Evolutionary conservation across 73 alveolate genomes (phyloP).

Genomic region (Blepharisma stoltei): DNA sequence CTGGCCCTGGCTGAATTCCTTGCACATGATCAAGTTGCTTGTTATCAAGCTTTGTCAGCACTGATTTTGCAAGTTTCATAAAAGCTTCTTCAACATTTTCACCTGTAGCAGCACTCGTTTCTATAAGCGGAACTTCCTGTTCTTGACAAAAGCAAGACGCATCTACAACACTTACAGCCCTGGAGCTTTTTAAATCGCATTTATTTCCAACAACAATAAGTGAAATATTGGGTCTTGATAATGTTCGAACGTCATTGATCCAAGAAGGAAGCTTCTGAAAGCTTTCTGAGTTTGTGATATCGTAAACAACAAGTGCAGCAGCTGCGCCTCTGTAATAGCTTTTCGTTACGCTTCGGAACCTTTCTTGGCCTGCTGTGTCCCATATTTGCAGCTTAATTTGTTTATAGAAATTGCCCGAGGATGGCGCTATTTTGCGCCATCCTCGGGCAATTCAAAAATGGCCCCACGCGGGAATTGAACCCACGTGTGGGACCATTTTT

Average conservation of each 20-base stretch:
- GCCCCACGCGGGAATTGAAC: too few species aligned
- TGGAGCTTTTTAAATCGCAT: slow-evolving; percentile 51
- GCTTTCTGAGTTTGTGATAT: slow-evolving; percentile 71
- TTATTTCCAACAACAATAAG: slow-evolving; percentile 78
- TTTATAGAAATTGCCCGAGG: too few species aligned
- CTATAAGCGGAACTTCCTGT: slow-evolving; percentile 37
- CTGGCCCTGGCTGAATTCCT: slow-evolving; percentile 26
- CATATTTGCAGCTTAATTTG: slow-evolving; percentile 77
- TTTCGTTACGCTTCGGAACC: slow-evolving; percentile 78
- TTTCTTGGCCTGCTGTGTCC: slow-evolving; percentile 94
- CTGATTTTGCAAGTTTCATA: slow-evolving; percentile 41
- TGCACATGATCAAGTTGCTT: slow-evolving; percentile 8
- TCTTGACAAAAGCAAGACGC: slow-evolving; percentile 35
- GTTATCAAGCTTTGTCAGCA: slow-evolving; percentile 43
- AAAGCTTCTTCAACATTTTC: slow-evolving; percentile 66
- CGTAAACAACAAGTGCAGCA: slow-evolving; percentile 76
- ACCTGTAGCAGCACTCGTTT: slow-evolving; percentile 71
- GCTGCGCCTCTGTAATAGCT: slow-evolving; percentile 89
- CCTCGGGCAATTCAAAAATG: too few species aligned
- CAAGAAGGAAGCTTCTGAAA: slow-evolving; percentile 61
- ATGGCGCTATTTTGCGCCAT: too few species aligned
- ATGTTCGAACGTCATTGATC: slow-evolving; percentile 78
- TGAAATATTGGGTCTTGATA: slow-evolving; percentile 68
- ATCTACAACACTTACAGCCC: slow-evolving; percentile 46
- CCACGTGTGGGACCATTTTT: too few species aligned